Conservation (phyloP, 176 grass and related monocot genomes). For the Typha latifolia region DNA sequence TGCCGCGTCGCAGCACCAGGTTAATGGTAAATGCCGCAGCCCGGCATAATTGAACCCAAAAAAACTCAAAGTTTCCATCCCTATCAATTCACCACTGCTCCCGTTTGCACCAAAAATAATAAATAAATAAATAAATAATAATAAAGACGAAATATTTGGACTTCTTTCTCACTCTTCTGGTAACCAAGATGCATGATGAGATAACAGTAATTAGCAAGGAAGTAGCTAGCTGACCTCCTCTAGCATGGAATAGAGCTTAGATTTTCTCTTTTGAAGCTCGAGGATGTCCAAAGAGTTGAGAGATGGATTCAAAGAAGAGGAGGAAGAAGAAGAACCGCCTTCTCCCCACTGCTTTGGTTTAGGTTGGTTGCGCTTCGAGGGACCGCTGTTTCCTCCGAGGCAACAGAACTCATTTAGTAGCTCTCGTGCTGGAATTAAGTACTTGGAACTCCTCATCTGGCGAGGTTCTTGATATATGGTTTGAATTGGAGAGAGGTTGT, state of each 20-base stretch:
- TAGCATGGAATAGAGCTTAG: slow-evolving; percentile 79
- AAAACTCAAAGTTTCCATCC: slow-evolving; percentile 16
- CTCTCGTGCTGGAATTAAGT: slow-evolving; percentile 54
- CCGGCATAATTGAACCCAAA: slow-evolving; percentile 24
- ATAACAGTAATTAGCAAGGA: neutral
- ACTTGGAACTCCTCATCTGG: slow-evolving; percentile 53
- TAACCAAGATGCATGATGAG: too few species aligned
- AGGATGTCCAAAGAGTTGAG: slow-evolving; percentile 52
- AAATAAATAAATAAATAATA: neutral
- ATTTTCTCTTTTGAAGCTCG: slow-evolving; percentile 77
- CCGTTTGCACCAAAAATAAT: neutral
- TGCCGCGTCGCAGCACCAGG: slow-evolving; percentile 58
- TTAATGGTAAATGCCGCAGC: slow-evolving; percentile 44
- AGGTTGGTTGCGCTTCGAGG: neutral
- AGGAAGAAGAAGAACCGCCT: slow-evolving; percentile 48
- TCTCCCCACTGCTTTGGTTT: slow-evolving; percentile 26
- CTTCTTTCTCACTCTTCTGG: too few species aligned
- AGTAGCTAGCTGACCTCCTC: slow-evolving; percentile 64
- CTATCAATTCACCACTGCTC: slow-evolving; percentile 38
- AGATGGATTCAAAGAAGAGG: slow-evolving; percentile 33
- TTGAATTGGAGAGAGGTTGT: neutral
- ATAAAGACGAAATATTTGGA: too few species aligned
- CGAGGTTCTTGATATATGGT: slow-evolving; percentile 4
- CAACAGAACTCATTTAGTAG: slow-evolving; percentile 82
- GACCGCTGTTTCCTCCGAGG: slow-evolving; percentile 29